Evolutionary conservation across 768 basidiomycete genomes (phyloP).

Genomic region (Trichaptum fuscoviolaceum): DNA sequence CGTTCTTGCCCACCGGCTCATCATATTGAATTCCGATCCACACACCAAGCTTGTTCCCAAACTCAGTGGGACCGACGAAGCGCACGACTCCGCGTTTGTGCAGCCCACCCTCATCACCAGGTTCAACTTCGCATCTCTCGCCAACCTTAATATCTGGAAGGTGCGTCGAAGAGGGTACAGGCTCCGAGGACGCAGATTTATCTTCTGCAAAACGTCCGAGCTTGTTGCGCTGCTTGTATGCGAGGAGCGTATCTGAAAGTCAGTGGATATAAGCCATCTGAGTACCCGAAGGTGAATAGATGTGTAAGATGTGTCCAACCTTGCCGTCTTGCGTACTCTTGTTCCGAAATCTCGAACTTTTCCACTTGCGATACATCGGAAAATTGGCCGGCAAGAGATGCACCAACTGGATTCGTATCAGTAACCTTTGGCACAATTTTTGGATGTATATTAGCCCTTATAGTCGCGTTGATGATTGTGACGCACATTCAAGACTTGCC

Average conservation of each 20-base stretch:
- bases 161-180: constrained; percentile 19
- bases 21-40: constrained; percentile 97
- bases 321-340: constrained; percentile 74
- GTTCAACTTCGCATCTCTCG: constrained; percentile 80
- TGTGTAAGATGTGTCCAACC: constrained; percentile 41
- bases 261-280: background rate
- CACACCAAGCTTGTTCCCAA: constrained; percentile 54
- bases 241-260: constrained; percentile 73
- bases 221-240: constrained; percentile 81
- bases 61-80: constrained; percentile 79
- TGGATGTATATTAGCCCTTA: background rate
- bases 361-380: constrained; percentile 83
- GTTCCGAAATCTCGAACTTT: constrained; percentile 84
- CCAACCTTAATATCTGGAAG: constrained; percentile 51
- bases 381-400: constrained; percentile 72
- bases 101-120: constrained; percentile 52
- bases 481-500: constrained; percentile 76
- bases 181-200: constrained; percentile 27
- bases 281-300: background rate
- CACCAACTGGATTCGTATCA: constrained; percentile 70
- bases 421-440: constrained; percentile 41
- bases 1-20: constrained; percentile 93
- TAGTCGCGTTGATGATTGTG: background rate
- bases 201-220: constrained; percentile 82
- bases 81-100: constrained; percentile 78